Evolutionary conservation across 2,329 filamentous ascomycete genomes (phyloP), one percentile per base, ranked within the genome.

Genomic region (Colletotrichum trifolii): DNA sequence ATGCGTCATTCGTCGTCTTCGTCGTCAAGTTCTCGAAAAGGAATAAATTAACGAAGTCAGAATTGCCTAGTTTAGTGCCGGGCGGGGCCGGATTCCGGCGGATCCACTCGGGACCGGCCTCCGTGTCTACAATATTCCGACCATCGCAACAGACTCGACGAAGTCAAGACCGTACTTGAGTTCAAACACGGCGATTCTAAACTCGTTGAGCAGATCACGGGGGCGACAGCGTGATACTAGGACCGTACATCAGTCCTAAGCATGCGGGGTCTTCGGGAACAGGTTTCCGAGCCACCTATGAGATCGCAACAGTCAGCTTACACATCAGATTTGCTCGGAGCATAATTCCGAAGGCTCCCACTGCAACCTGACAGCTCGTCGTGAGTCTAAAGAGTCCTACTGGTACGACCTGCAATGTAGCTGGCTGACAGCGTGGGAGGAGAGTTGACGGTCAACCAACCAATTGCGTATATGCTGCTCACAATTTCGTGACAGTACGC

Each of bases 241-340:
- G 25, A 25, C 25, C 25, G 25, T 25, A 25, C 3, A 25, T 25
- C 25, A 25, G 36, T 8, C 42, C 8, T 15, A 8, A 25, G 12
- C 6, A 34, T 9, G 61, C 50, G 49, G 56, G 25, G 61, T 35
- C n/a, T 11, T 64, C 56, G 56, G 56, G 12, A 61, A 48, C n/a
- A n/a, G 34, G 49, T 45, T 64, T 60, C 61, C 56, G 56, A 64
- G 39, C 45, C 4, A 35, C 56, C 56, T 42, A 64, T 61, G 15
- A 43, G 38, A 60, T 35, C 25, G 47, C 35, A 33, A 13, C 46
- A 3, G n/a, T 34, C n/a, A 10, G 42, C 36, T 47, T n/a, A 46
- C 40, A 49, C 38, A 12, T 49, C 8, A 34, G 36, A 53, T 48
- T 15, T 2, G 34, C 15, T 47, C 60, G 48, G 60, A 17, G n/a